A percentile compares a stretch with the other conserved stretches of the same genome.
Evolutionary conservation across 768 basidiomycete species (phyloP).

Genomic region (Suillus decipiens): DNA sequence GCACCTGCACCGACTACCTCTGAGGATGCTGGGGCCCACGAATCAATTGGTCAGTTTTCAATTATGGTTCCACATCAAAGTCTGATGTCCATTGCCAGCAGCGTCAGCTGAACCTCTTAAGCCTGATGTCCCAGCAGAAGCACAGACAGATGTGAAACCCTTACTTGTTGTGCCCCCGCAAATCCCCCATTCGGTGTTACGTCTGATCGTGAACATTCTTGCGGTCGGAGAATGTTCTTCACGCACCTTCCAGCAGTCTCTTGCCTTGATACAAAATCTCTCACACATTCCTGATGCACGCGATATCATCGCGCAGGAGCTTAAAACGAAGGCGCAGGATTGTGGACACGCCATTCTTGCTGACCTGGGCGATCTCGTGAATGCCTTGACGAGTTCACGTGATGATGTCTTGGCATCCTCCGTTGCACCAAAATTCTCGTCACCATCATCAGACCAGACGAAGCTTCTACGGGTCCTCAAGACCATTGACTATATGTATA

Average conservation of each 20-base stretch:
- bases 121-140: constrained; percentile 22
- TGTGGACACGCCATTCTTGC: constrained; percentile 73
- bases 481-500: constrained; percentile 97
- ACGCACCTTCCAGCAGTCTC: constrained; percentile 92
- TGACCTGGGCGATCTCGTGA: constrained; percentile 78
- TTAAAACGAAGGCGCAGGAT: constrained; percentile 83
- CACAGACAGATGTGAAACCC: constrained; percentile 39
- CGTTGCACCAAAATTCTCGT: constrained; percentile 87
- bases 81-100: neutral
- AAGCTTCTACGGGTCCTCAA: constrained; percentile 94
- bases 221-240: constrained; percentile 97
- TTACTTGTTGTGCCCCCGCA: constrained; percentile 76
- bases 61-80: neutral
- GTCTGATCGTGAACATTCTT: constrained; percentile 93
- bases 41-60: constrained; percentile 7
- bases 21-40: constrained; percentile 12
- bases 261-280: constrained; percentile 89
- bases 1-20: constrained; percentile 11
- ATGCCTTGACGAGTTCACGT: constrained; percentile 56
- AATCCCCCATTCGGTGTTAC: constrained; percentile 81
- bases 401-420: constrained; percentile 61
- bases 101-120: constrained; percentile 24
- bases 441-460: constrained; percentile 94
- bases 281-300: constrained; percentile 87
- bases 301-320: constrained; percentile 86